Conservation (phyloP, 129 eudicot species). For the Artemisia annua region DNA sequence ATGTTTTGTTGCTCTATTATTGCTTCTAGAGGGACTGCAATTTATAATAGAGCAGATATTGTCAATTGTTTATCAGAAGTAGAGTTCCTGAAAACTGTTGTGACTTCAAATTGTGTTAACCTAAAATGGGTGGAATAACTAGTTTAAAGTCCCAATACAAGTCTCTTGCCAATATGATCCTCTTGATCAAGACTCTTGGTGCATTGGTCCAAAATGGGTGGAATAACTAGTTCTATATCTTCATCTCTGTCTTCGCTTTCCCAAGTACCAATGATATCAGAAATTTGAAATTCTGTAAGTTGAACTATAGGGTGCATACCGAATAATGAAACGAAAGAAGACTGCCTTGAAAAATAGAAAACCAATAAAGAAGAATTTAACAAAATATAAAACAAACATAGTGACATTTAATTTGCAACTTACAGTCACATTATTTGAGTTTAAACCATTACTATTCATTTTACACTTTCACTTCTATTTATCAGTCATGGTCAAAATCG, state of each 20-base stretch:
- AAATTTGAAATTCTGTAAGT: too few relatives aligned
- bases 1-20: background rate
- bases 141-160: slow-evolving; percentile 69
- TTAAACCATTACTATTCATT: too few relatives aligned
- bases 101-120: slow-evolving; percentile 14
- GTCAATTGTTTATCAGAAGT: slow-evolving; percentile 9
- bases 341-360: too few relatives aligned
- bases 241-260: slow-evolving; percentile 33
- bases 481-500: too few relatives aligned
- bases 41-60: background rate
- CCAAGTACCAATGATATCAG: too few relatives aligned
- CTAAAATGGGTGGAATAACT: slow-evolving; percentile 54
- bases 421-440: too few relatives aligned
- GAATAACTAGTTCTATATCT: slow-evolving; percentile 63
- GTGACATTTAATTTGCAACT: too few relatives aligned
- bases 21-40: slow-evolving; percentile 12
- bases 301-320: background rate
- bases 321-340: background rate
- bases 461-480: too few relatives aligned
- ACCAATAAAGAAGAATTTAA: too few relatives aligned
- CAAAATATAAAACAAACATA: too few relatives aligned
- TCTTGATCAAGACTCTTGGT: slow-evolving; percentile 49
- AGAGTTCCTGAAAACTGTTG: background rate
- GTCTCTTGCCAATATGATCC: slow-evolving; percentile 63
- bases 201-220: slow-evolving; percentile 68